phyloP scores from a whole-genome alignment of 148 eudicot species.

The Fagopyrum esculentum region DNA sequence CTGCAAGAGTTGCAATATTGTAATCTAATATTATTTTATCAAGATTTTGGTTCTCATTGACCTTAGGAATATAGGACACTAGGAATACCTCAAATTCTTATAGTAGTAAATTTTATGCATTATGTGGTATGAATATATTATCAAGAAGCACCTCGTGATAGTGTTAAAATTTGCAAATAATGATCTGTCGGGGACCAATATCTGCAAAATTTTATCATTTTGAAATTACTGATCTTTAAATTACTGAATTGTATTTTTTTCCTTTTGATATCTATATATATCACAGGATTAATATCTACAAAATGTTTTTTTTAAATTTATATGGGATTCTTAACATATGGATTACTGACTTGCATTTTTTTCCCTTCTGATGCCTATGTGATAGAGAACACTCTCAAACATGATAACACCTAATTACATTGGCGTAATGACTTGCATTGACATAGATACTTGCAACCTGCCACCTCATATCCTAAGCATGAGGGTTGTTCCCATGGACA shows the following conservation, averaged over 20 bases:
- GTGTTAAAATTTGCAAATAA: constrained; percentile 4
- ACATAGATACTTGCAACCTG: constrained; percentile 62
- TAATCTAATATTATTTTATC: not conserved
- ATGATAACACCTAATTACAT: constrained; percentile 72
- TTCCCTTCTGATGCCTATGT: constrained; percentile 13
- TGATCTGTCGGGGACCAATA: not conserved
- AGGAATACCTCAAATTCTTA: not conserved
- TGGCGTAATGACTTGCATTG: constrained; percentile 72
- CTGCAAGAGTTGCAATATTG: not conserved
- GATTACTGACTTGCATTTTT: constrained; percentile 8
- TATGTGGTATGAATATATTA: not conserved
- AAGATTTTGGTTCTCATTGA: not conserved
- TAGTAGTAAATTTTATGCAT: not conserved
- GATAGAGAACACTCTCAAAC: constrained; percentile 66
- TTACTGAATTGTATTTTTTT: too few species aligned
- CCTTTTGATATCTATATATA: not conserved
- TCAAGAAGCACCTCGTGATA: not conserved
- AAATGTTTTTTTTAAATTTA: not conserved
- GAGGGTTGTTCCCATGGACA: constrained; percentile 78
- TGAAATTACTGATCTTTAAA: too few species aligned
- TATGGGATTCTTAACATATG: not conserved
- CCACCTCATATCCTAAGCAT: constrained; percentile 80
- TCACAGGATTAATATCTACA: not conserved
- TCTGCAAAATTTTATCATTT: not conserved
- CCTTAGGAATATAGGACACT: not conserved